phyloP scores from a whole-genome alignment of 176 grass and related monocot genomes.

The Zoysia japonica region DNA sequence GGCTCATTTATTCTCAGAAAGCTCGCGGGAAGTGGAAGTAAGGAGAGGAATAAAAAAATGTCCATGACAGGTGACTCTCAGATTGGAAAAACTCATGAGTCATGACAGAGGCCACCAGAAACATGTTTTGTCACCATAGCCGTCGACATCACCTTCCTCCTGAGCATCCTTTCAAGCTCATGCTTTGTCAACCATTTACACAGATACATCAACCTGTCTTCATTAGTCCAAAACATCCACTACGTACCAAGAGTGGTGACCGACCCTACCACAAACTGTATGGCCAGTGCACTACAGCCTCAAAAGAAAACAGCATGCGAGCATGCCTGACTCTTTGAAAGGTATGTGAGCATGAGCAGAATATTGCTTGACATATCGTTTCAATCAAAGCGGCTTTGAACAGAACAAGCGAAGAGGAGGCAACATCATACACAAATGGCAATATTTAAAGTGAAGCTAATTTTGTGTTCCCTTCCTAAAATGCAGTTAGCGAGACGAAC shows the following conservation, averaged over 20 bases:
- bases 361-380: constrained; percentile 49
- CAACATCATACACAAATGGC: constrained; percentile 54
- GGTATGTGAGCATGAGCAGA: constrained; percentile 43
- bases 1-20: not conserved
- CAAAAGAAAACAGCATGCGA: constrained; percentile 49
- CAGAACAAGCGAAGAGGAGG: constrained; percentile 44
- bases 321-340: constrained; percentile 54
- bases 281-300: constrained; percentile 80
- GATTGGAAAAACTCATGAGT: too few species aligned
- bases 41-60: too few species aligned
- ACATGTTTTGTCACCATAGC: constrained; percentile 32
- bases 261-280: constrained; percentile 68
- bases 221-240: constrained; percentile 65
- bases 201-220: constrained; percentile 51
- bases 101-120: too few species aligned
- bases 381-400: constrained; percentile 68
- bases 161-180: constrained; percentile 51
- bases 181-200: constrained; percentile 59
- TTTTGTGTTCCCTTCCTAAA: constrained; percentile 52
- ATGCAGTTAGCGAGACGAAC: constrained; percentile 34
- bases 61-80: too few species aligned
- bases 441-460: constrained; percentile 31
- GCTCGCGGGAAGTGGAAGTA: not conserved
- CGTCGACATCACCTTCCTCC: constrained; percentile 56
- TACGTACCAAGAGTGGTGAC: constrained; percentile 47